Conservation (phyloP, 805 yeast genomes). For the Vanderwaltozyma polyspora region DNA sequence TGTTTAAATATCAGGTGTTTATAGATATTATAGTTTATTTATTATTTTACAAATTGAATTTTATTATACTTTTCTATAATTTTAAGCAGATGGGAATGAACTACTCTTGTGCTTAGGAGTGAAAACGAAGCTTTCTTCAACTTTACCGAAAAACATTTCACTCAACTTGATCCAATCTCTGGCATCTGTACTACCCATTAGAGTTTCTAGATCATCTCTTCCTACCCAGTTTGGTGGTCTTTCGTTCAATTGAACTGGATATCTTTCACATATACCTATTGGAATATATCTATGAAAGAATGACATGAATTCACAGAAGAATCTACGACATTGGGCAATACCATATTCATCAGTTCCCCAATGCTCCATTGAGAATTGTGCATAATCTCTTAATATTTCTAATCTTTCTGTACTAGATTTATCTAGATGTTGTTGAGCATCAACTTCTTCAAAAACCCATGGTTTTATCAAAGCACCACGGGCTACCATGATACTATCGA, state of each 20-base stretch:
- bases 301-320: slow-evolving; percentile 85
- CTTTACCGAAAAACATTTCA: slow-evolving; percentile 90
- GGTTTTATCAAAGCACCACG: slow-evolving; percentile 97
- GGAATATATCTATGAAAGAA: slow-evolving; percentile 94
- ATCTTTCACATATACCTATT: slow-evolving; percentile 77
- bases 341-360: slow-evolving; percentile 99
- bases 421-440: slow-evolving; percentile 79
- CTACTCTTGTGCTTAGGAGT: slow-evolving; percentile 94
- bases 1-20: no score
- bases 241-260: slow-evolving; percentile 83
- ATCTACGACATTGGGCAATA: slow-evolving; percentile 75
- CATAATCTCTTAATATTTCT: slow-evolving; percentile 56
- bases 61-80: no score
- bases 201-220: slow-evolving; percentile 82
- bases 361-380: slow-evolving; percentile 78
- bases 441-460: slow-evolving; percentile 96
- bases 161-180: slow-evolving; percentile 93
- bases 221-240: slow-evolving; percentile 93
- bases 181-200: slow-evolving; percentile 74
- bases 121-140: slow-evolving; percentile 61
- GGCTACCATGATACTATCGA: slow-evolving; percentile 95
- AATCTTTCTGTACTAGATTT: slow-evolving; percentile 85
- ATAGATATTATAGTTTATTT: no score
- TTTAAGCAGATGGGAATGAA: no score
- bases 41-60: no score